Base-by-base conservation (phyloP, 805 yeast species). In the Metschnikowia amazonensis region DNA sequence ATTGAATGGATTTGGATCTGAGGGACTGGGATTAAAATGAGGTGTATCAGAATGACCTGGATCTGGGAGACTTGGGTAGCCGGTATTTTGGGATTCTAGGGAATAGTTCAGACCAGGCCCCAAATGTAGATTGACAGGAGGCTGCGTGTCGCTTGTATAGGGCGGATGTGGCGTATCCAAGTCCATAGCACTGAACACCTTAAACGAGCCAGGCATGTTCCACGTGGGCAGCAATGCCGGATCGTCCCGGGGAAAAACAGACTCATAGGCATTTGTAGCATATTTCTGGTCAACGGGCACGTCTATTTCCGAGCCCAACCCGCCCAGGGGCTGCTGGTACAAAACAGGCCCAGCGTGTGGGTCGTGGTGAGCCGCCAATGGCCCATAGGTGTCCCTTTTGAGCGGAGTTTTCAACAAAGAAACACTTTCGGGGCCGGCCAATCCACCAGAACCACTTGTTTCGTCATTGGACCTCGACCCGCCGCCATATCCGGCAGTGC, bases 201-300 rank as follows among this genome's bases (percentile, higher is more conserved):
- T 18, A 35, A 47, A 47, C 5, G 49, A 44, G 2, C 55, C 55
- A 7, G 53, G 55, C 49, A 51, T 50, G 25, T 35, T 32, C 53
- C 53, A 51, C 16, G 33, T 36, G 16, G 31, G 24, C 39, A 24
- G 29, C 39, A 23, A 14, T 3, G 13, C 13, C 25, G 36, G 4
- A 14, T 34, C 36, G 4, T 36, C 32, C 4, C 13, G 17, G 23
- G 32, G 40, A 13, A 36, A 36, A 25, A 36, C 17, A 11, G 40
- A 17, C 16, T 16, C 17, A n/a, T 17, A 36, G 23, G 36, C 25
- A 10, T 25, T 36, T 13, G 30, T 13, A 1, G 14, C 21, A 13
- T 18, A 10, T 6, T 20, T 18, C 23, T 10, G 23, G 35, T 32
- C 35, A 6, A 6, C 3, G 2, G n/a, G 7, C 21, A 7, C 16